Percentiles rank a stretch among this genome's conserved stretches.
Conservation (phyloP, 352 stramenopile species). For the Sclerospora graminicola region DNA sequence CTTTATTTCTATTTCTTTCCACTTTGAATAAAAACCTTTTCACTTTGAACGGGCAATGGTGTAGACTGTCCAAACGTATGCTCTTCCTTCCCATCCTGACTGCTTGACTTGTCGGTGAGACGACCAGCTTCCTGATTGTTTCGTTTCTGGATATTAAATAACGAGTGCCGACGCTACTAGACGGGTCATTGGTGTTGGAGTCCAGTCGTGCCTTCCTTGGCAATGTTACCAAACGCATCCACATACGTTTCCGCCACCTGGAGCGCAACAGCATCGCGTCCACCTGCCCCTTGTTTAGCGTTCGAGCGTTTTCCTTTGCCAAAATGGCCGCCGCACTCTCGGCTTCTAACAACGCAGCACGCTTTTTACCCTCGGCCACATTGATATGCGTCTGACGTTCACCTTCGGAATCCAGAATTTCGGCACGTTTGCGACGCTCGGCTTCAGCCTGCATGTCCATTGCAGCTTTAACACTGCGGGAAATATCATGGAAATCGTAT, state of each 20-base stretch:
- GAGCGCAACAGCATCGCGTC: slow-evolving; percentile 72
- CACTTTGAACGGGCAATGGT: too few relatives aligned
- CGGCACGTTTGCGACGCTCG: slow-evolving; percentile 85
- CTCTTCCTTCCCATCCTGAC: slow-evolving; percentile 16
- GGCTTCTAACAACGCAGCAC: slow-evolving; percentile 73
- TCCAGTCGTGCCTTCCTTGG: slow-evolving; percentile 85
- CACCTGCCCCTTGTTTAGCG: slow-evolving; percentile 56
- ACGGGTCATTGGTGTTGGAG: slow-evolving; percentile 79
- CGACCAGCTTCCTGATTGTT: slow-evolving; percentile 23
- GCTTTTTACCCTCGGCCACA: slow-evolving; percentile 85
- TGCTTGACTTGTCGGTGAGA: slow-evolving; percentile 10
- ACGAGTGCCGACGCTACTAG: slow-evolving; percentile 79
- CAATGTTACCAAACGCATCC: slow-evolving; percentile 84
- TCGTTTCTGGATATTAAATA: slow-evolving; percentile 87
- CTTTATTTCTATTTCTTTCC: too few relatives aligned
- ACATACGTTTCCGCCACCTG: slow-evolving; percentile 89
- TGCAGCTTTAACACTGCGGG: slow-evolving; percentile 74
- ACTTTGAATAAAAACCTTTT: too few relatives aligned
- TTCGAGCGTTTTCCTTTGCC: slow-evolving; percentile 64
- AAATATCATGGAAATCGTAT: slow-evolving; percentile 89
- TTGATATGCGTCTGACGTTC: slow-evolving; percentile 86
- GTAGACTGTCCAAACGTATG: slow-evolving; percentile 67
- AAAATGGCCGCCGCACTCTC: slow-evolving; percentile 83
- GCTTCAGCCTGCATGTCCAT: slow-evolving; percentile 92
- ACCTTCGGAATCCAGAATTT: slow-evolving; percentile 88